These are phyloP conservation scores for Prosopis cineraria DNA, from an alignment of 306 rosid genomes.

Conservation along the genomic window DNA sequence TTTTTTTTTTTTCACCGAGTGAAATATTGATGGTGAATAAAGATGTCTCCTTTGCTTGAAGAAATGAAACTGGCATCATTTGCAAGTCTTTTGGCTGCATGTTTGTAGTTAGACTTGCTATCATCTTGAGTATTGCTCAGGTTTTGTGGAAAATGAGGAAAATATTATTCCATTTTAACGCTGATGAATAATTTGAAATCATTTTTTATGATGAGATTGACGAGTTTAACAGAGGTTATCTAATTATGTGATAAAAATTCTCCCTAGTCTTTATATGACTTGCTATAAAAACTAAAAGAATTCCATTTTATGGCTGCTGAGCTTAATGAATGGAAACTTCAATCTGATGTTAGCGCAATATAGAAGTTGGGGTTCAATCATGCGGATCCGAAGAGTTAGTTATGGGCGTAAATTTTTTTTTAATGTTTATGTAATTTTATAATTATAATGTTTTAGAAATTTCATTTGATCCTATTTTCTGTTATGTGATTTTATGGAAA, in stretches of 20 bases:
- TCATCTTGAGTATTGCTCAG: not conserved
- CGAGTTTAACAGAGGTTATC: slow-evolving; percentile 14
- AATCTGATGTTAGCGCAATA: not conserved
- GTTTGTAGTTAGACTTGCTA: not conserved
- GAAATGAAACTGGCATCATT: not conserved
- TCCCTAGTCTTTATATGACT: not conserved
- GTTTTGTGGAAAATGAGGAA: not conserved
- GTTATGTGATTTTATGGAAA: not conserved
- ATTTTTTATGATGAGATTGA: not conserved
- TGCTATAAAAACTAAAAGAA: not conserved
- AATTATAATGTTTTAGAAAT: not conserved
- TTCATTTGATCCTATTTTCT: not conserved
- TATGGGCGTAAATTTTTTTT: not conserved
- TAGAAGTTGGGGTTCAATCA: not conserved
- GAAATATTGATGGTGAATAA: not conserved
- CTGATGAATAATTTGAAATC: not conserved
- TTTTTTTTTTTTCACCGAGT: not conserved
- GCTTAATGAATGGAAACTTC: not conserved
- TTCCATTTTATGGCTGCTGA: not conserved
- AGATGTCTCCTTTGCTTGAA: not conserved
- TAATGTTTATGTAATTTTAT: not conserved
- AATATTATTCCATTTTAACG: not conserved
- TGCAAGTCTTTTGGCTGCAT: not conserved
- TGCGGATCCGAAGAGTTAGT: not conserved
- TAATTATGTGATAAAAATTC: not conserved